A percentile compares a stretch with the other conserved stretches of the same genome.
Evolutionary conservation across 345 rosid species (phyloP).

Genomic region (Punica granatum): DNA sequence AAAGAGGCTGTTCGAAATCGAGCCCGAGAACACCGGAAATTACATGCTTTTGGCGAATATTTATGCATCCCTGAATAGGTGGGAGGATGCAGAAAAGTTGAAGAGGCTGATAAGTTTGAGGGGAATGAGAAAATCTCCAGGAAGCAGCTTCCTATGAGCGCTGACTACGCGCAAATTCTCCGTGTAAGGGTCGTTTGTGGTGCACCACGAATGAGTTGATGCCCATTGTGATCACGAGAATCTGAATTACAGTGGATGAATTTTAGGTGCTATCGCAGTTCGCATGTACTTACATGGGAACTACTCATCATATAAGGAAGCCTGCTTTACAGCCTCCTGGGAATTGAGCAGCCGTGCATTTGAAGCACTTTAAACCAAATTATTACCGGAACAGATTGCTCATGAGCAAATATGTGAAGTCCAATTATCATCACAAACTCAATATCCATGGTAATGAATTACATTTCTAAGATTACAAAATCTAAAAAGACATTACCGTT

Average conservation of each 20-base stretch:
- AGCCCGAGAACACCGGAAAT: conserved; percentile 46
- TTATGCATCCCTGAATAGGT: conserved; percentile 41
- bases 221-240: not conserved
- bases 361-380: too few relatives aligned
- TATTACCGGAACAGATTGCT: too few relatives aligned
- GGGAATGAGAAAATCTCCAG: conserved; percentile 36
- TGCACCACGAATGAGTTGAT: not conserved
- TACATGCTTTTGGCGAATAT: conserved; percentile 42
- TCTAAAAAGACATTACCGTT: not conserved
- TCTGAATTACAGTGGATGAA: not conserved
- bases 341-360: too few relatives aligned
- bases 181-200: not conserved
- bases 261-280: too few relatives aligned
- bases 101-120: conserved; percentile 31
- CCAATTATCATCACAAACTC: not conserved
- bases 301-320: too few relatives aligned
- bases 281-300: too few relatives aligned
- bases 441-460: not conserved
- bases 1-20: conserved; percentile 35
- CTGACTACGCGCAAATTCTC: not conserved
- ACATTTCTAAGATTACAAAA: not conserved
- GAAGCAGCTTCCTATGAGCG: conserved; percentile 38
- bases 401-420: too few relatives aligned
- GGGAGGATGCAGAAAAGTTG: conserved; percentile 47
- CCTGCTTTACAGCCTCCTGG: too few relatives aligned